Evolutionary conservation across 2,329 filamentous ascomycete genomes (phyloP).

Genomic region (Alternaria gansuensis): DNA sequence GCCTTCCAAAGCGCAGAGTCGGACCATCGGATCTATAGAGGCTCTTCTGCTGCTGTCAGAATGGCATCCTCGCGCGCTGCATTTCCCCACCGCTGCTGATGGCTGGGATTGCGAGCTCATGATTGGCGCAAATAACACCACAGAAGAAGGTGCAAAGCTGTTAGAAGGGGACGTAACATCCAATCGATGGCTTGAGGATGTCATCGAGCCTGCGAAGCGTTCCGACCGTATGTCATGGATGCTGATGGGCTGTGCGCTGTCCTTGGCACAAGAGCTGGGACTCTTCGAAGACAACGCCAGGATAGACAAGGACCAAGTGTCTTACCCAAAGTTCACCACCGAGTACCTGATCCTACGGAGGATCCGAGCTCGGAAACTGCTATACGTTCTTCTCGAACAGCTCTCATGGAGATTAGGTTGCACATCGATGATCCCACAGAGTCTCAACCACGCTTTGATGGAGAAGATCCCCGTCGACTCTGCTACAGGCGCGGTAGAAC

Average conservation of each 20-base stretch:
- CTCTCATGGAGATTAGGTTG: constrained; percentile 62
- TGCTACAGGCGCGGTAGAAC: constrained; percentile 51
- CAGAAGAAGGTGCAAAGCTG: constrained; percentile 46
- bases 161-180: constrained; percentile 50
- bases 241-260: constrained; percentile 63
- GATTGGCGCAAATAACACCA: constrained; percentile 54
- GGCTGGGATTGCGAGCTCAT: constrained; percentile 66
- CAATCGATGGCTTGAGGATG: constrained; percentile 62
- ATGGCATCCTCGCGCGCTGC: constrained; percentile 65
- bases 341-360: constrained; percentile 46
- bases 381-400: constrained; percentile 61
- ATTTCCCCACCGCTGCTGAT: constrained; percentile 63
- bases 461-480: constrained; percentile 54
- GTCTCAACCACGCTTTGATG: constrained; percentile 51
- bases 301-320: constrained; percentile 48
- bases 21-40: constrained; percentile 63
- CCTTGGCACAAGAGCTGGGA: constrained; percentile 62
- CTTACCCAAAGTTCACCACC: constrained; percentile 44
- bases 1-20: constrained; percentile 59
- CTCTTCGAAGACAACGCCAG: constrained; percentile 58
- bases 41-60: constrained; percentile 64
- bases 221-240: constrained; percentile 70
- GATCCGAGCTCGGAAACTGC: constrained; percentile 48
- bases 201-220: constrained; percentile 63
- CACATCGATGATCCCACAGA: constrained; percentile 62